Percentiles rank a stretch among this genome's conserved stretches.
phyloP scores from a whole-genome alignment of 306 rosid genomes.

The Castanopsis chinensis region DNA sequence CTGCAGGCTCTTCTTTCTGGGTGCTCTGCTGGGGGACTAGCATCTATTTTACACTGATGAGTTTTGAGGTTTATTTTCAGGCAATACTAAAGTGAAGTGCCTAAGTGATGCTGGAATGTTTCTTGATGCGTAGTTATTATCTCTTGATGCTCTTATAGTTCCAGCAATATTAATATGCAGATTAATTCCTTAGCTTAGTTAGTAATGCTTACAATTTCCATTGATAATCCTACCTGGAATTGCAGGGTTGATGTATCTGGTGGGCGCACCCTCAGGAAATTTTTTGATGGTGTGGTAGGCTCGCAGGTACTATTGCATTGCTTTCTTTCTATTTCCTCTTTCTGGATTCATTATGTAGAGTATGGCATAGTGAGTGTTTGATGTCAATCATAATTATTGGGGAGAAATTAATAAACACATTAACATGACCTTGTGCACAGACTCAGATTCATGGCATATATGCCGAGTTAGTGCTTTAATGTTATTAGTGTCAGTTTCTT shows the following conservation, averaged over 20 bases:
- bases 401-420: not conserved
- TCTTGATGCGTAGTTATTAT: slow-evolving; percentile 72
- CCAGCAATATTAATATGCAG: not conserved
- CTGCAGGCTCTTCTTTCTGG: slow-evolving; percentile 93
- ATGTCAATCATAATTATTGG: not conserved
- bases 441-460: not conserved
- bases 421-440: not conserved
- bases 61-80: slow-evolving; percentile 58
- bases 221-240: slow-evolving; percentile 18
- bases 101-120: slow-evolving; percentile 95
- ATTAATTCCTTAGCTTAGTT: slow-evolving; percentile 2
- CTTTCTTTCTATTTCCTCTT: not conserved
- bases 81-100: slow-evolving; percentile 75
- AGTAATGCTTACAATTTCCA: not conserved
- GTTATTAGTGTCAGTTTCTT: not conserved
- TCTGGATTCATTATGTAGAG: not conserved
- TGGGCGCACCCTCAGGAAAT: slow-evolving; percentile 53
- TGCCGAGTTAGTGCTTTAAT: not conserved
- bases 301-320: slow-evolving; percentile 56
- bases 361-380: not conserved
- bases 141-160: slow-evolving; percentile 11
- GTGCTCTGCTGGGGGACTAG: slow-evolving; percentile 98
- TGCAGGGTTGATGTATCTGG: slow-evolving; percentile 69
- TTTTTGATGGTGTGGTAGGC: slow-evolving; percentile 69
- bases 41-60: slow-evolving; percentile 89